Evolutionary conservation across 73 alveolate genomes (phyloP).

Genomic region (Halteria grandinella): DNA sequence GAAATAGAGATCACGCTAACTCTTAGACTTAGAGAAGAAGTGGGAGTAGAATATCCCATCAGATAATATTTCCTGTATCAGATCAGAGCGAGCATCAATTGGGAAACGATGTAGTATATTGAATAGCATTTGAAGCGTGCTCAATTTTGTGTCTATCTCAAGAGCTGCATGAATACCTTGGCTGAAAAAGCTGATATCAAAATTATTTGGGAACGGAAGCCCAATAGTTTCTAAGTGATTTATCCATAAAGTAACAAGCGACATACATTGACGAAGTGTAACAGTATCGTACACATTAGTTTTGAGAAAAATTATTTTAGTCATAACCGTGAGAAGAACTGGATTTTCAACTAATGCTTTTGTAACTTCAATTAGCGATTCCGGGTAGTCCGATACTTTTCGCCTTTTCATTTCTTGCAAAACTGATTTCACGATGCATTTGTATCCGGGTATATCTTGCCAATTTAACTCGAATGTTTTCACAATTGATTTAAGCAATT

Average conservation of each 20-base stretch:
- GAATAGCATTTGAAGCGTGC: conserved; percentile 67
- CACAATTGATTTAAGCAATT: conserved; percentile 54
- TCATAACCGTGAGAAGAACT: conserved; percentile 69
- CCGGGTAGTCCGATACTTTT: conserved; percentile 82
- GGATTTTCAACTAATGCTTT: conserved; percentile 62
- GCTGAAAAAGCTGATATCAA: conserved; percentile 76
- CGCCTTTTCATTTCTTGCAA: conserved; percentile 76
- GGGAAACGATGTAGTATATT: conserved; percentile 67
- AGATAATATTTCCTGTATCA: conserved; percentile 6
- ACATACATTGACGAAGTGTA: conserved; percentile 58
- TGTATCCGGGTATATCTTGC: conserved; percentile 84
- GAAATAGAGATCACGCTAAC: conserved; percentile 21
- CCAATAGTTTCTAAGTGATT: conserved; percentile 45
- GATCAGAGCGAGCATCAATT: neutral
- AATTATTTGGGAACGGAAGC: conserved; percentile 69
- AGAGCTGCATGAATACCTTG: conserved; percentile 68
- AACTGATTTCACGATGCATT: conserved; percentile 68
- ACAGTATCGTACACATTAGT: conserved; percentile 48
- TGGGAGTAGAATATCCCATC: conserved; percentile 23
- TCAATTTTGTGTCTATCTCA: conserved; percentile 73
- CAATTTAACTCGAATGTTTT: conserved; percentile 63
- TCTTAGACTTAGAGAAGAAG: conserved; percentile 53
- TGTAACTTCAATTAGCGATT: conserved; percentile 76
- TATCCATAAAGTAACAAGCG: conserved; percentile 65
- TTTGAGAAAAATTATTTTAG: conserved; percentile 67